Evolutionary conservation across 805 yeast genomes (phyloP), one percentile per base, ranked within the genome.

Genomic region (Candida krabiensis): DNA sequence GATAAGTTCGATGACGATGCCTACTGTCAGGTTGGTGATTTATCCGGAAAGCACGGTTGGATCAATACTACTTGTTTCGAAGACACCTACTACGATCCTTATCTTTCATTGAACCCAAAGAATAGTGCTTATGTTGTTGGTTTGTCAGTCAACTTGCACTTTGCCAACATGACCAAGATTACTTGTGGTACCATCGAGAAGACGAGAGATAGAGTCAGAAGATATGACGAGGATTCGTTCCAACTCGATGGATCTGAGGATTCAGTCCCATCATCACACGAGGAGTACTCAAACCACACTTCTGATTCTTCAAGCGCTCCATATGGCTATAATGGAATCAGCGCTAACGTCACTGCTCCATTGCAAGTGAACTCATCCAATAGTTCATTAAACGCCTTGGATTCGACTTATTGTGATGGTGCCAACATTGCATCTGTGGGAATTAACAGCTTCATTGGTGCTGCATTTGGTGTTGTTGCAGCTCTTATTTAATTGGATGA

Each of bases 1-100:
- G 80, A 73, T 37, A 48, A 58, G 19, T 66, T 67, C 40, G 66
- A 65, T 13, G 67, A 72, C 49, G 83, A 83, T 58, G 58, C 80
- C 6, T 65, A 58, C 24, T 83, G 88, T 57, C 80, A 80, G 60
- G 76, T 83, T 28, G 91, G 91, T 41, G 90, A 83, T 55, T 74
- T 83, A 50, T 75, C 86, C 24, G 91, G 91, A 30, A 83, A 83
- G 58, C 89, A 83, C 60, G 91, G 91, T 9, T 73, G 65, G 63
- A 79, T 84, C 53, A 73, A 81, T 55, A 71, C 86, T 15, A 81
- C 86, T 9, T 81, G 87, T 56, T 80, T 76, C 58, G 83, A 80
- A 59, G 66, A 77, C 19, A 68, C 70, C 42, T 84, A 79, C 57
- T 63, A 69, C 41, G 90, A 84, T 53, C 83, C 81, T 5, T 83